phyloP scores from a whole-genome alignment of 2,329 filamentous ascomycete genomes.

The Phoma herbarum region DNA sequence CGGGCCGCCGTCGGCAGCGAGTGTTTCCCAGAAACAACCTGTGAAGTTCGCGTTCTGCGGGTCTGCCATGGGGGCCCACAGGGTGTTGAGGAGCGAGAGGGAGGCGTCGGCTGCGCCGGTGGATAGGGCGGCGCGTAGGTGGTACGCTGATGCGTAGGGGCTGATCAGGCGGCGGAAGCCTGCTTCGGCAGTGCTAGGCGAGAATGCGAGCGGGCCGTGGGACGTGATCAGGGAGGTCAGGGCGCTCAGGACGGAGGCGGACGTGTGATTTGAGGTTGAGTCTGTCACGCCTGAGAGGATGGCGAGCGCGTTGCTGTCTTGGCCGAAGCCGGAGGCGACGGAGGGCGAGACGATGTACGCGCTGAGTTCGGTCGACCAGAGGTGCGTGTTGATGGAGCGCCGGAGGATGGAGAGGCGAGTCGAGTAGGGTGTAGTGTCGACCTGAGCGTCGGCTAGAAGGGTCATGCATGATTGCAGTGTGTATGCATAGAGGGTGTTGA shows the following conservation, averaged over 20 bases:
- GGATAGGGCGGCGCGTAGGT: not conserved
- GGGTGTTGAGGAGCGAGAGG: not conserved
- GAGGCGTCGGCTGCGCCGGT: too few relatives aligned
- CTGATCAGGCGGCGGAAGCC: not conserved
- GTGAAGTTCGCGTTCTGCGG: not conserved
- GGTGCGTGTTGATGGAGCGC: not conserved
- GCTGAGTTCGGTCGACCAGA: not conserved
- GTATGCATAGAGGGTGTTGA: not conserved
- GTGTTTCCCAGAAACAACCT: not conserved
- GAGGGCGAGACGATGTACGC: not conserved
- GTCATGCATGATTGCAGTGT: not conserved
- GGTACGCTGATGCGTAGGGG: not conserved
- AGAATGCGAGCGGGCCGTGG: not conserved
- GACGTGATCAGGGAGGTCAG: not conserved
- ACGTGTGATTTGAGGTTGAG: not conserved
- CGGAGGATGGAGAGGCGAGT: not conserved
- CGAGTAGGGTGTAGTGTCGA: not conserved
- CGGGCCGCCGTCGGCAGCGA: not conserved
- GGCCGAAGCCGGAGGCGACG: not conserved
- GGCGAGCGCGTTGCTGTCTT: not conserved
- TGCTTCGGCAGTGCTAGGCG: not conserved
- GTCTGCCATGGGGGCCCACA: not conserved
- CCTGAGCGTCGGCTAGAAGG: not conserved
- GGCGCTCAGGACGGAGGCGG: not conserved
- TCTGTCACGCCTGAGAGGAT: not conserved